Evolutionary conservation across 2,329 filamentous ascomycete species (phyloP), one percentile per base, ranked within the genome.

Genomic region (Cadophora sp.): DNA sequence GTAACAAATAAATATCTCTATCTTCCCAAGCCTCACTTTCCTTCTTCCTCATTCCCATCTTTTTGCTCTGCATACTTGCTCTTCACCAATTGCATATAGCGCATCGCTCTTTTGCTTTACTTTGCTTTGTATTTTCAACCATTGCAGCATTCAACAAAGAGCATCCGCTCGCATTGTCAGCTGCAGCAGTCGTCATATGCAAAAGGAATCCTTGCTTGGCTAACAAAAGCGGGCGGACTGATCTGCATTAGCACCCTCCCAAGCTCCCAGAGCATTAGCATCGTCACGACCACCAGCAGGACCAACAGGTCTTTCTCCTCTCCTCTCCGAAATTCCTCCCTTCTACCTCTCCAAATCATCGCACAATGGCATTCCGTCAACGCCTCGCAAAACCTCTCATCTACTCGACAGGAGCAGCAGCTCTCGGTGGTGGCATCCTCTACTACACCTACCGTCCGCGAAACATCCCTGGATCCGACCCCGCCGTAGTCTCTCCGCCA

Each of bases 401-500:
- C 56, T 86, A 86, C 76, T 82, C 82, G 58, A 78, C 83, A 22
- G 83, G 79, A 67, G 83, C 81, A 50, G 80, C 81, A 67, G 76
- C 78, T 50, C 76, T 81, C 53, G 82, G 81, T 69, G 81, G 81
- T 61, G 81, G 81, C 62, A 78, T 80, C 39, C 80, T 87, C 65
- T 87, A 87, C 77, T 79, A 83, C 66, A 78, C 81, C 71, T 91
- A 91, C 79, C 87, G 90, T 45, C 91, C 91, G 14, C 85, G 89
- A 74, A 88, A 91, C 76, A 90, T 93, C 68, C 90, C 90, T 56
- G 91, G 91, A 61, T 85, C 84, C 71, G 89, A 91, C 71, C 85
- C 86, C 14, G 85, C 90, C 4, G 87, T 85, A 3, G 91, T 92
- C 1, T 89, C 90, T 43, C 90, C 90, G 20, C 90, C 90, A 1